Evolutionary conservation across 495 filamentous ascomycete genomes (phyloP), one percentile per base, ranked within the genome.

Genomic region (Aspergillus bridgeri): DNA sequence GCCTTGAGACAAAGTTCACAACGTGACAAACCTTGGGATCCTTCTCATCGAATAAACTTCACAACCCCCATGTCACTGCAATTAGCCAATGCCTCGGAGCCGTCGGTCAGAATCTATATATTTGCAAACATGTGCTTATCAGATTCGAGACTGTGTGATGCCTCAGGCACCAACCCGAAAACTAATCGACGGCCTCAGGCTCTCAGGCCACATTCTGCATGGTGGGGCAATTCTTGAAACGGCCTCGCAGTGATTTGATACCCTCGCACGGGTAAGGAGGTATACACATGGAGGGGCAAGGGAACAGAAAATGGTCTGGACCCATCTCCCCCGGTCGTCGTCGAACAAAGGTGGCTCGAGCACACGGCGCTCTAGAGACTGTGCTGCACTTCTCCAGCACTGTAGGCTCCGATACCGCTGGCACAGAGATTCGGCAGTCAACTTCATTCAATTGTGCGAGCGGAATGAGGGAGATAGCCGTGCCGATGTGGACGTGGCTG

Each of bases 311-410:
- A 38, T 38, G 33, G 33, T 38, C 33, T 38, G 11, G 33, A 38
- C 29, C 9, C 17, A 19, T 22, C 29, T 5, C 3, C 24, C 13
- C 29, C 38, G 21, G 18, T 52, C 19, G 29, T 18, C 6, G 19
- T 52, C 20, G 50, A 52, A 42, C 17, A 38, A 13, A 15, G 33
- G 33, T 13, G 33, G 17, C 13, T 13, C 50, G 19, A 52, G 27
- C 15, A 52, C 50, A 43, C 50, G 50, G 50, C 50, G 17, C 50
- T 22, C 21, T 52, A 9, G 50, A 7, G 33, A 38, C 33, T 38
- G 33, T 38, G 33, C 33, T 38, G 11, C 17, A 9, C 11, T 13
- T 13, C 11, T 38, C 13, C 33, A 38, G 17, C 33, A 1, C 9
- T 38, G 33, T 13, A 38, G 17, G 13, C 33, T n/a, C n/a, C 9